Evolutionary conservation across 2,329 filamentous ascomycete species (phyloP).

Genomic region (Penicillium fuscoglaucum): DNA sequence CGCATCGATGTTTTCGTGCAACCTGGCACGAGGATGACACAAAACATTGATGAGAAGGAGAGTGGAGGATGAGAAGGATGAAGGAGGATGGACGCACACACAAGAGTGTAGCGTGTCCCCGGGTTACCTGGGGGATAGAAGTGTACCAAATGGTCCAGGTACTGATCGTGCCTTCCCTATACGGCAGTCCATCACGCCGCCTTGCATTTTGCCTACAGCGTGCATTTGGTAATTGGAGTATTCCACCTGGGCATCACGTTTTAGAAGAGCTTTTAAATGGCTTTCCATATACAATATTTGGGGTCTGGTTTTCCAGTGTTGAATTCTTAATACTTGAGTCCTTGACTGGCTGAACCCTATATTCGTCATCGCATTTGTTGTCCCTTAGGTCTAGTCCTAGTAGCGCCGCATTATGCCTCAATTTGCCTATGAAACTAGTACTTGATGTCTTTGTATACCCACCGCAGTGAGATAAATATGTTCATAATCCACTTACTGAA

Average conservation of each 20-base stretch:
- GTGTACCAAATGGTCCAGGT: not conserved
- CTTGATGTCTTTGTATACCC: not conserved
- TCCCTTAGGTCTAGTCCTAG: not conserved
- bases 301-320: no score
- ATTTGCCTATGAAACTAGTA: not conserved
- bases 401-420: not conserved
- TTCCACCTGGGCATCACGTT: no score
- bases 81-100: not conserved
- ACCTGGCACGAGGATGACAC: no score
- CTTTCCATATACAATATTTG: not conserved
- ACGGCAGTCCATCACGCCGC: not conserved
- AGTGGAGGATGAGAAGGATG: not conserved
- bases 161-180: not conserved
- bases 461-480: not conserved
- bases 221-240: no score
- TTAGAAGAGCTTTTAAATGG: no score
- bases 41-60: not conserved
- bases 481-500: not conserved
- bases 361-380: not conserved
- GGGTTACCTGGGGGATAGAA: no score
- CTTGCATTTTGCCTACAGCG: not conserved
- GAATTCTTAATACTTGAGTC: not conserved
- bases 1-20: no score
- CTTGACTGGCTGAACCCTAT: not conserved
- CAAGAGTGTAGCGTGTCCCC: not conserved